Percentiles rank a stretch among this genome's conserved stretches.
Conservation (phyloP, 1,139 yeast species). For the Kodamaea sp. region DNA sequence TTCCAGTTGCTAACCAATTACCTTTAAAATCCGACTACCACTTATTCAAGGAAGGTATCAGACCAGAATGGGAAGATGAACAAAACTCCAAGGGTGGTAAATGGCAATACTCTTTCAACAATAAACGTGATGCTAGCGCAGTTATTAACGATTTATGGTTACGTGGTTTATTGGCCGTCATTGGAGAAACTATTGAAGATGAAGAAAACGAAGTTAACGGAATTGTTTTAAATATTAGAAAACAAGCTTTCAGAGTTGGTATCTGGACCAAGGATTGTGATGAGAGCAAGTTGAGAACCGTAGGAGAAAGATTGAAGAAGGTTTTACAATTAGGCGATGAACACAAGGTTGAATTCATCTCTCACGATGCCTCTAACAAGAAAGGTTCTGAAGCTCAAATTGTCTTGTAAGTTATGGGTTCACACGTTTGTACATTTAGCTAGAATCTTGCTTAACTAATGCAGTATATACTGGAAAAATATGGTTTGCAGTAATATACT, state of each 20-base stretch:
- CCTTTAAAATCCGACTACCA: conserved; percentile 95
- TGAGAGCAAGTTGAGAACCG: conserved; percentile 58
- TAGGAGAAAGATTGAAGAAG: conserved; percentile 86
- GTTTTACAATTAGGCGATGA: conserved; percentile 67
- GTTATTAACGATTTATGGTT: conserved; percentile 92
- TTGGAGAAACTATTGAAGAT: conserved; percentile 94
- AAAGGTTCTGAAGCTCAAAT: conserved; percentile 46
- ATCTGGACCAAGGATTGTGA: conserved; percentile 90
- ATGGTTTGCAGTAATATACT: background rate
- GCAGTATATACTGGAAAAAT: too few relatives aligned
- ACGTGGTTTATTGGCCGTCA: conserved; percentile 83
- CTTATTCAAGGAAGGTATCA: conserved; percentile 88
- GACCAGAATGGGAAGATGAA: conserved; percentile 98
- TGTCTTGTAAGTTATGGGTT: conserved; percentile 31
- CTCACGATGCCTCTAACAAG: conserved; percentile 57
- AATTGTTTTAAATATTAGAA: conserved; percentile 86
- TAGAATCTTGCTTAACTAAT: background rate
- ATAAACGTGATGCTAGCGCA: conserved; percentile 58
- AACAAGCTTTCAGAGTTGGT: conserved; percentile 80
- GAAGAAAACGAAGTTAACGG: conserved; percentile 93
- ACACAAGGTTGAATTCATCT: conserved; percentile 73
- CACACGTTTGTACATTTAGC: conserved; percentile 1
- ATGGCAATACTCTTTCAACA: conserved; percentile 76
- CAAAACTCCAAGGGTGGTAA: conserved; percentile 91
- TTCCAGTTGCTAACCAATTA: conserved; percentile 89